Conservation (phyloP, 108 stramenopile genomes). For the Cyclotella cryptica region DNA sequence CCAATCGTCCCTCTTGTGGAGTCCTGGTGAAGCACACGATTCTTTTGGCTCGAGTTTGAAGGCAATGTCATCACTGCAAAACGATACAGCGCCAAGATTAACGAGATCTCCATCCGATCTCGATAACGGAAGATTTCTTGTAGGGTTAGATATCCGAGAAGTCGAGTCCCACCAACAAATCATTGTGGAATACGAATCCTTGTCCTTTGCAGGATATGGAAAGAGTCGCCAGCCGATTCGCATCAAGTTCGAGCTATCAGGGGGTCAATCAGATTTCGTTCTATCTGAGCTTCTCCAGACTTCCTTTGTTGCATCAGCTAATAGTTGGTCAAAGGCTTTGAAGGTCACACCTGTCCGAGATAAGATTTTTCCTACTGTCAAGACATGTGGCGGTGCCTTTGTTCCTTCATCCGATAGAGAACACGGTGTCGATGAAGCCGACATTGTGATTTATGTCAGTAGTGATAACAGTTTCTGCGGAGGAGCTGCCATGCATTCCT, state of each 20-base stretch:
- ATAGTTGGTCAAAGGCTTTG: constrained; percentile 33
- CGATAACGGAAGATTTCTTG: constrained; percentile 40
- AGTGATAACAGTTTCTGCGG: constrained; percentile 48
- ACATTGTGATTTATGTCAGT: constrained; percentile 49
- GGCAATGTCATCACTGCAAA: background rate
- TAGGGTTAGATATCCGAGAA: constrained; percentile 46
- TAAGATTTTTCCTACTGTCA: constrained; percentile 40
- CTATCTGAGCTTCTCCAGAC: constrained; percentile 20
- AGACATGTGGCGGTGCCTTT: constrained; percentile 37
- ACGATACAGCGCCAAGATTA: constrained; percentile 1
- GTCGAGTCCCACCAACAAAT: constrained; percentile 45
- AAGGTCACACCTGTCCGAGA: constrained; percentile 23
- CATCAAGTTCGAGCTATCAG: constrained; percentile 28
- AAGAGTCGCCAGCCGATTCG: constrained; percentile 22
- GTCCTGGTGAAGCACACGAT: background rate
- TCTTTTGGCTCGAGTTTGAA: background rate
- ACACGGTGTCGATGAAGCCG: constrained; percentile 42
- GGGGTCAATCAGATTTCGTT: background rate
- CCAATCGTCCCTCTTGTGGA: too few relatives aligned
- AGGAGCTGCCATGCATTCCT: constrained; percentile 40
- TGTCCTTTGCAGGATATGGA: constrained; percentile 17
- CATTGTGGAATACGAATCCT: too few relatives aligned
- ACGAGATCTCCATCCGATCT: constrained; percentile 39
- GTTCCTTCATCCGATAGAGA: constrained; percentile 37
- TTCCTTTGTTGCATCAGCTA: constrained; percentile 26